Conservation (phyloP, 1,284 basidiomycete genomes). For the Fistulinella cinereoalba region DNA sequence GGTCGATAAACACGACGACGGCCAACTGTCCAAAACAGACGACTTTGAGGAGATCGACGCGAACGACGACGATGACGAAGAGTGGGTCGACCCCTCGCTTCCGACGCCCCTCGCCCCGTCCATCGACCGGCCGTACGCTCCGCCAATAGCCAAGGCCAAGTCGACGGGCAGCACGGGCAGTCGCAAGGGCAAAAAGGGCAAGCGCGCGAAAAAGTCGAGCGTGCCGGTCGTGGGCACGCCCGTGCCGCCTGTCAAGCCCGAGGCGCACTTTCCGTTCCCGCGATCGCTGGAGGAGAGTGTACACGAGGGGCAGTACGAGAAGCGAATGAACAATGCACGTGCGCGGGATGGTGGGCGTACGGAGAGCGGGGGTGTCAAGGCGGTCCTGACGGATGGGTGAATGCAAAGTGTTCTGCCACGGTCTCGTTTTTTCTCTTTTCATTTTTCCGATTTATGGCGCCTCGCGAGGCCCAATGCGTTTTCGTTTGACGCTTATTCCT, state of each 20-base stretch:
- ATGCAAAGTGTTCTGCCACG: slow-evolving; percentile 11
- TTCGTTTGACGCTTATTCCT: too few relatives aligned
- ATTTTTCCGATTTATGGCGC: slow-evolving; percentile 5
- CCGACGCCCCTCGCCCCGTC: slow-evolving; percentile 37
- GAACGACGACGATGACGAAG: slow-evolving; percentile 45
- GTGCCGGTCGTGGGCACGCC: slow-evolving; percentile 39
- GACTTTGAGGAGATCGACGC: slow-evolving; percentile 37
- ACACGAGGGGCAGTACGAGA: slow-evolving; percentile 36
- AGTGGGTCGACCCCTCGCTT: slow-evolving; percentile 57
- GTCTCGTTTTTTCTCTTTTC: slow-evolving; percentile 3
- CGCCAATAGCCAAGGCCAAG: slow-evolving; percentile 31
- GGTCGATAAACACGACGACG: slow-evolving; percentile 26
- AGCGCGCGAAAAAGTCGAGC: slow-evolving; percentile 33
- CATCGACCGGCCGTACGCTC: slow-evolving; percentile 33
- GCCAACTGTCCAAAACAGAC: slow-evolving; percentile 16
- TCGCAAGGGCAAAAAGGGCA: slow-evolving; percentile 26
- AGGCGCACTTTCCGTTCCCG: slow-evolving; percentile 61
- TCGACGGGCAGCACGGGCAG: slow-evolving; percentile 29
- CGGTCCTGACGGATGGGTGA: slow-evolving; percentile 49
- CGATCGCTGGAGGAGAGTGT: slow-evolving; percentile 41
- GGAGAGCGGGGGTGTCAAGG: slow-evolving; percentile 76
- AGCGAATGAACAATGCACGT: slow-evolving; percentile 61
- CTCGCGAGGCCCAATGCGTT: too few relatives aligned
- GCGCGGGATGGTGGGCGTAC: slow-evolving; percentile 76
- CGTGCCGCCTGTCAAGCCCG: slow-evolving; percentile 32